Base-by-base conservation (phyloP, 2,329 filamentous ascomycete species). In the Penicillium sp. region DNA sequence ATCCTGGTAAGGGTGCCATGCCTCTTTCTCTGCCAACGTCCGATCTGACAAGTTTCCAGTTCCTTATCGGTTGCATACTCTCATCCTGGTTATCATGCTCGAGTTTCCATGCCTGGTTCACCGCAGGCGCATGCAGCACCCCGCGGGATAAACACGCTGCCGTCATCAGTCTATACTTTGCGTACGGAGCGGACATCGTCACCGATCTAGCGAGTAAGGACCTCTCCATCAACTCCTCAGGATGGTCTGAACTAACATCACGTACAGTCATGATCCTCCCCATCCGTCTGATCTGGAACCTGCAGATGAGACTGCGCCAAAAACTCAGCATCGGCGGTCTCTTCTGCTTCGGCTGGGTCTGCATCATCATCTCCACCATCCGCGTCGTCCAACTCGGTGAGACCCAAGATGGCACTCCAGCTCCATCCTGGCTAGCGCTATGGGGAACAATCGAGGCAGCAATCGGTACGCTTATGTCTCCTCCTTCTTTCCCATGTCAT, bases 41-140 rank as follows among this genome's bases (percentile, higher is more conserved):
- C 16, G n/a, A 8, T 16, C 28, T 47, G n/a, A 47, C 43, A 2
- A 4, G 31, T 12, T 9, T 9, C 9, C 14, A 72, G 66, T 66
- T 65, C 9, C 62, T 70, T 29, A 62, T 70, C 18, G 69, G 67
- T 22, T 70, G 67, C 41, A 57, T 73, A 29, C 55, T 72, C 16
- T 62, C 64, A 9, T 69, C 67, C 35, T 57, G 70, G 40, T 64
- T 61, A 18, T 69, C 58, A 36, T 72, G 63, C 54, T 54, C 49
- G 36, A 68, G 57, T 49, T 66, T 69, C 60, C 63, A 64, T 49
- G 67, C 61, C 9, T 72, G 63, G 64, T 72, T 71, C 47, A 70
- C 59, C 9, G 48, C 55, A 14, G 57, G 59, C 33, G 40, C 28
- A 47, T 72, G 68, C 50, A 45, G 33, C 1, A 62, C 59, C 0